Percentiles rank a stretch among this genome's conserved stretches.
These are phyloP conservation scores for Huiozyma sinensis DNA, from an alignment of 805 yeast genomes.

Conservation along the genomic window DNA sequence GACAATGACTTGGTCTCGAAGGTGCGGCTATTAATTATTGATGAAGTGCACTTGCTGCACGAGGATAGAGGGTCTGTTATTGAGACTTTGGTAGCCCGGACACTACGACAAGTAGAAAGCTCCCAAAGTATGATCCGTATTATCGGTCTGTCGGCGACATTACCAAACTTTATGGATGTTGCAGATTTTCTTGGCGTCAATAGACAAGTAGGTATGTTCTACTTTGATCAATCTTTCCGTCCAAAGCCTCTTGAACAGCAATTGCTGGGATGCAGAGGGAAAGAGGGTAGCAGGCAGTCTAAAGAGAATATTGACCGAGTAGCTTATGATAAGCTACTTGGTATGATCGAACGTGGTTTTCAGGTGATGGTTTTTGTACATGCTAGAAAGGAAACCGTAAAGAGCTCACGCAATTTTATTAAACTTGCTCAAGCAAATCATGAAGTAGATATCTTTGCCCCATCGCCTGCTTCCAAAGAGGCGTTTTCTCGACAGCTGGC, in stretches of 20 bases:
- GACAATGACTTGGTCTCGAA: constrained; percentile 77
- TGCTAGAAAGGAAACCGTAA: constrained; percentile 85
- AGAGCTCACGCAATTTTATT: constrained; percentile 65
- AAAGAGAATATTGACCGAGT: constrained; percentile 65
- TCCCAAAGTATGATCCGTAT: constrained; percentile 89
- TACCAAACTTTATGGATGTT: constrained; percentile 86
- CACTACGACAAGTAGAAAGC: constrained; percentile 88
- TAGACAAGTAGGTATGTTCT: constrained; percentile 83
- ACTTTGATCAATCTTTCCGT: constrained; percentile 83
- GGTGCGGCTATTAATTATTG: constrained; percentile 79
- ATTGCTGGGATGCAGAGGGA: constrained; percentile 76
- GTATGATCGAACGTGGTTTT: constrained; percentile 55
- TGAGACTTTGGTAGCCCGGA: constrained; percentile 89
- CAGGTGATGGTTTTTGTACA: constrained; percentile 98
- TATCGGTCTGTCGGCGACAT: constrained; percentile 88
- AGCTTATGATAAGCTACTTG: constrained; percentile 64
- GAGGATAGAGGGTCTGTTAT: constrained; percentile 98
- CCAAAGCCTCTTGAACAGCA: constrained; percentile 91
- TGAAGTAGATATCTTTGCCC: constrained; percentile 38
- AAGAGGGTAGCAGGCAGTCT: constrained; percentile 61
- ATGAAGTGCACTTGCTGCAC: constrained; percentile 91
- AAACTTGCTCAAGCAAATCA: constrained; percentile 52
- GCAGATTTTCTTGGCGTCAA: constrained; percentile 92
- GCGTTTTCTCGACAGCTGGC: constrained; percentile 53
- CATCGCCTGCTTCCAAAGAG: constrained; percentile 20